Conservation (phyloP, 208 protist species). For the Trichomonas tenax region DNA sequence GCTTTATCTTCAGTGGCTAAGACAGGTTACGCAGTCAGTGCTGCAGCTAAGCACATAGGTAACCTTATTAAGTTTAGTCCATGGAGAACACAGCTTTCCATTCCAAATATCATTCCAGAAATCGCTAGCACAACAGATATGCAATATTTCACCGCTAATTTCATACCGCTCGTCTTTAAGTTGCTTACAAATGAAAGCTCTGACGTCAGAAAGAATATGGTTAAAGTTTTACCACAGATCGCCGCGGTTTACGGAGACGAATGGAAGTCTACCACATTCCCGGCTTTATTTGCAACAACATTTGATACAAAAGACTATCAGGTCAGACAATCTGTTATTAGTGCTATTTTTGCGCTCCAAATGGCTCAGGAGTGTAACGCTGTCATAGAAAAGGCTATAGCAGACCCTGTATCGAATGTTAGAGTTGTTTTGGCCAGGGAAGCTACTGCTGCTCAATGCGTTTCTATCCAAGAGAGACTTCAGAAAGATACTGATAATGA, state of each 20-base stretch:
- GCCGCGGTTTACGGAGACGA: neutral
- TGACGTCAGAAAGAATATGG: neutral
- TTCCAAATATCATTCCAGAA: neutral
- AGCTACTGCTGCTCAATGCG: neutral
- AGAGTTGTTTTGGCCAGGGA: neutral
- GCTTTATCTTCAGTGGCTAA: neutral
- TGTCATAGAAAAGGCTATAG: neutral
- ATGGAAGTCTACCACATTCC: neutral
- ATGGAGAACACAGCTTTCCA: neutral
- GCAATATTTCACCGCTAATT: neutral
- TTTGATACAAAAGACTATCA: neutral
- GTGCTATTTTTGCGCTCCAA: neutral
- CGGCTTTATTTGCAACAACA: neutral
- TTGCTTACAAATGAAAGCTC: neutral
- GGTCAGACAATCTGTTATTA: neutral
- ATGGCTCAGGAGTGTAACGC: neutral
- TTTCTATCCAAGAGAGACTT: neutral
- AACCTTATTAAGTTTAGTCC: neutral
- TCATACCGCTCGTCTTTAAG: neutral
- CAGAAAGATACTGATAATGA: neutral
- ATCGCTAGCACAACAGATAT: neutral
- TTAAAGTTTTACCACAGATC: neutral
- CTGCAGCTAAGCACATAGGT: neutral
- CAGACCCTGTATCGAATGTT: neutral
- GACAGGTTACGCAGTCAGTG: neutral